Conservation (phyloP, 139 green algal species). For the Chlorella sp. region DNA sequence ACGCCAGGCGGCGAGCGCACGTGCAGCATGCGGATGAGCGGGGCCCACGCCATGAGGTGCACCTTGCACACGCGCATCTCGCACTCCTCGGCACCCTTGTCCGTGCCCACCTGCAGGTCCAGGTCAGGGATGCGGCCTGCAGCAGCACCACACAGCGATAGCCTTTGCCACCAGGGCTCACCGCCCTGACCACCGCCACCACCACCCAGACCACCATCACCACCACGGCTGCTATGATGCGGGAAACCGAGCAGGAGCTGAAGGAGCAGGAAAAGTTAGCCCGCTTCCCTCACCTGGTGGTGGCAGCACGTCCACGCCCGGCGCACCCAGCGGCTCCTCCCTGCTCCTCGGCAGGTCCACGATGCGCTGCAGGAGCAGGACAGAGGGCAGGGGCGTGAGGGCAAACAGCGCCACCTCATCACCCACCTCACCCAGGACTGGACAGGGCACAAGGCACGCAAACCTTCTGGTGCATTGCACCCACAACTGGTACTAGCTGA, state of each 20-base stretch:
- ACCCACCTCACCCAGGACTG: too few species aligned
- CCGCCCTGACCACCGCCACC: background rate
- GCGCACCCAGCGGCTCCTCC: background rate
- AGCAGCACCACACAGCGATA: background rate
- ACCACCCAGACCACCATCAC: background rate
- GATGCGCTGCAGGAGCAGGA: too few species aligned
- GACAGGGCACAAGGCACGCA: too few species aligned
- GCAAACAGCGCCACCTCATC: too few species aligned
- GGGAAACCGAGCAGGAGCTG: too few species aligned
- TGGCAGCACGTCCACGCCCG: background rate
- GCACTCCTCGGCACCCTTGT: background rate
- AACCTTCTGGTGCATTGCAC: too few species aligned
- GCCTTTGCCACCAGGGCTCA: background rate
- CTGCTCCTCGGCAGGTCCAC: background rate
- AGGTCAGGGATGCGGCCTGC: background rate
- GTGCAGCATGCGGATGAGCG: background rate
- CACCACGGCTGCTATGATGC: too few species aligned
- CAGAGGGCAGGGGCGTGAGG: too few species aligned
- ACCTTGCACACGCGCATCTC: background rate
- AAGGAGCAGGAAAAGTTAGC: too few species aligned
- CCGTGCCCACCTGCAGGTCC: background rate
- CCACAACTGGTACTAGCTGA: too few species aligned
- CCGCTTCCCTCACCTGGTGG: background rate
- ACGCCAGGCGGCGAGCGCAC: background rate
- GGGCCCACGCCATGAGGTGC: background rate